Base-by-base conservation (phyloP, 192 early-diverging fungal genomes). In the Backusella tarrabulga region DNA sequence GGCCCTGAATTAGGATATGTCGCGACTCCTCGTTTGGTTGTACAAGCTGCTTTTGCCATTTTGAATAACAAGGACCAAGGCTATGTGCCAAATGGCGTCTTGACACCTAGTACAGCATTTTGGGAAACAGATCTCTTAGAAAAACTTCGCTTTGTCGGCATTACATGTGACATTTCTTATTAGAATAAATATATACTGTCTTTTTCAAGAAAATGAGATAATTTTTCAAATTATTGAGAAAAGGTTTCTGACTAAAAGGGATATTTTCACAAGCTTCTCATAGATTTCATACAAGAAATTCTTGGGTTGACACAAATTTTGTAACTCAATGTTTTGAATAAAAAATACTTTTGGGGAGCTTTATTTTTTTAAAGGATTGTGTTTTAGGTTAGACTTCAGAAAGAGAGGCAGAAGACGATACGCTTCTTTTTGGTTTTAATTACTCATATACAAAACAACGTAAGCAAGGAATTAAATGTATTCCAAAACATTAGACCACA, bases 1-100 rank as follows among this genome's bases (percentile, higher is more conserved):
- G 92, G 91, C 7, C 92, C 92, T n/a, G 91, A 93, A 82, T 79
- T 85, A 56, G 92, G 88, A 7, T 92, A 93, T 77, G 87, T 88
- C 3, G 83, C 90, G 29, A 93, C 92, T 6, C 89, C 91, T 44
- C 85, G 85, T 52, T 81, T 86, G 46, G 83, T 85, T 6, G 79
- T 91, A 54, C 84, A 87, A 70, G 84, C 85, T 76, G 90, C 90
- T 9, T 83, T 83, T 52, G 78, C 83, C 15, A 74, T 93, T 56
- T 76, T 90, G 36, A 54, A 74, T 21, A 79, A 90, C 34, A 85
- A 87, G 41, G 71, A 75, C 4, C 34, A 77, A 26, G 74, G 75
- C 2, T 34, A 63, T 23, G 73, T 90, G 7, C 87, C 87, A 23
- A 67, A 77, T 5, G 88, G 88, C 29, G 88, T 90, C 0, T 56